Percentiles rank a stretch among this genome's conserved stretches.
Conservation (phyloP, 371 early-diverging fungal genomes). For the Ecytonucleospora hepatopenaei region DNA sequence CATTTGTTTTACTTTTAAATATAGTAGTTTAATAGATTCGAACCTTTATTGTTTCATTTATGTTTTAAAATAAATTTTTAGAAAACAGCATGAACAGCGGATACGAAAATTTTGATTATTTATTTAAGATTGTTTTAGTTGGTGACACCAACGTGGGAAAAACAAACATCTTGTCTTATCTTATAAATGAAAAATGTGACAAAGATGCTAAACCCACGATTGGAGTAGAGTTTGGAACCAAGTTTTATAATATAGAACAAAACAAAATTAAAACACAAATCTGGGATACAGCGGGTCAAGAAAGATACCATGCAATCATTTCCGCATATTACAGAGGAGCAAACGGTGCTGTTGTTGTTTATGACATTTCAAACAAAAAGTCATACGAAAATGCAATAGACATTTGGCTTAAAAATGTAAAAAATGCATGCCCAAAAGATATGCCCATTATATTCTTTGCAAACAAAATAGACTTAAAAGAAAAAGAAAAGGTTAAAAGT, state of each 20-base stretch:
- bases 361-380: constrained; percentile 85
- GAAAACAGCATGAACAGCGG: constrained; percentile 44
- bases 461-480: constrained; percentile 93
- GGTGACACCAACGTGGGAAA: constrained; percentile 99
- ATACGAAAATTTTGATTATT: constrained; percentile 59
- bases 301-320: constrained; percentile 59
- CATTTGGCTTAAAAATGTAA: constrained; percentile 90
- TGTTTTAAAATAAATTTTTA: background rate
- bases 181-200: constrained; percentile 89
- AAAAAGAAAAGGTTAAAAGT: constrained; percentile 79
- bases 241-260: constrained; percentile 80
- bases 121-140: constrained; percentile 82
- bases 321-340: constrained; percentile 90
- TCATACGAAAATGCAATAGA: constrained; percentile 77
- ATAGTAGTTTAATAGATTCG: background rate
- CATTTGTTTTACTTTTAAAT: background rate
- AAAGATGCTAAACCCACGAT: constrained; percentile 93
- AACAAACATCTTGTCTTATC: constrained; percentile 87
- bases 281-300: constrained; percentile 78
- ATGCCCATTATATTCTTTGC: constrained; percentile 96
- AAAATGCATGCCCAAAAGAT: constrained; percentile 85
- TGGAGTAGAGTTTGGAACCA: constrained; percentile 93
- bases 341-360: constrained; percentile 91
- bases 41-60: background rate
- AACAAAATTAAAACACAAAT: constrained; percentile 97